phyloP scores from a whole-genome alignment of 2,329 filamentous ascomycete genomes.

The Fusarium piperis region DNA sequence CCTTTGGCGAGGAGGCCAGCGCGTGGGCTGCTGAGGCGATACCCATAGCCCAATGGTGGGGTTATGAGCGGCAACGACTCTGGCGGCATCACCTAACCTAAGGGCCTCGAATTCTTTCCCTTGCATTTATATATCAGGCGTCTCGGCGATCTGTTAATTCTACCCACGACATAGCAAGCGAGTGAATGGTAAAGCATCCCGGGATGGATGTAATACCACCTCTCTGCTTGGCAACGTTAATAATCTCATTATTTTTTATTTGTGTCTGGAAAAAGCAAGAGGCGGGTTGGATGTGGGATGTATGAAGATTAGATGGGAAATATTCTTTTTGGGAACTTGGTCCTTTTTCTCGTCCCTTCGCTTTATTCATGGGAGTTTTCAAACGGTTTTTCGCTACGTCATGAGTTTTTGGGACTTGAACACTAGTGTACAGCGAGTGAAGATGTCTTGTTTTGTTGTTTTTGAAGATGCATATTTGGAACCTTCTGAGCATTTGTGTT shows the following conservation, averaged over 20 bases:
- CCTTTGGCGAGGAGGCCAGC: conserved; percentile 38
- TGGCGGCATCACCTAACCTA: conserved; percentile 36
- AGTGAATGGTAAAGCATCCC: background rate
- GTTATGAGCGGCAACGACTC: conserved; percentile 36
- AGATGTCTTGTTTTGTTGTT: background rate
- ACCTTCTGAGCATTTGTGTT: background rate
- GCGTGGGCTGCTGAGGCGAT: conserved; percentile 43
- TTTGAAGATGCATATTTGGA: background rate
- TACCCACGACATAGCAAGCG: background rate
- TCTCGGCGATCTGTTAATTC: conserved; percentile 13
- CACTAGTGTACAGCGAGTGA: background rate
- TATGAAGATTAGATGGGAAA: background rate
- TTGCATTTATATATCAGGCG: conserved; percentile 31
- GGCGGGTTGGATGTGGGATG: background rate
- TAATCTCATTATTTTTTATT: background rate
- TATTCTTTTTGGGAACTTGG: background rate
- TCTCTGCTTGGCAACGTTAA: background rate
- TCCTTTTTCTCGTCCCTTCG: background rate
- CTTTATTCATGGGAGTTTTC: background rate
- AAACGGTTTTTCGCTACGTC: background rate
- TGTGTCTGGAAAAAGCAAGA: background rate
- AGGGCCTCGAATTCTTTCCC: background rate
- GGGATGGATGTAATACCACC: background rate
- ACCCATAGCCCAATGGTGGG: conserved; percentile 39
- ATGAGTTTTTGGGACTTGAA: background rate